Conservation (phyloP, 1,284 basidiomycete species). For the Hymenochaete sp. region DNA sequence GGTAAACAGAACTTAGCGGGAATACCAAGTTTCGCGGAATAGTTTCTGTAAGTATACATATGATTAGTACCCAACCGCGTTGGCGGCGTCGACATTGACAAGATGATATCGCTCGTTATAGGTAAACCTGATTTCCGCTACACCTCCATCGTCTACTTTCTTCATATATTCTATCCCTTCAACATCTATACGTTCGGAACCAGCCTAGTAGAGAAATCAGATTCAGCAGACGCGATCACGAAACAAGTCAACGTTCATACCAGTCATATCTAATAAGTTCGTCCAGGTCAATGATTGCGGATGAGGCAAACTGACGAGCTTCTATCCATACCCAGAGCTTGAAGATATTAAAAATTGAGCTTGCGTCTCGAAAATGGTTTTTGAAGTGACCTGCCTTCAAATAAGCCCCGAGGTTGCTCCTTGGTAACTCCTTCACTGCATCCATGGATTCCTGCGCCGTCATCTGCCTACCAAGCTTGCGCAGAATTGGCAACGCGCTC, state of each 20-base stretch:
- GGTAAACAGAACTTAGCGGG: too few relatives aligned
- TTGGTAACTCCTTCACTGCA: conserved; percentile 42
- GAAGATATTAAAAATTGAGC: conserved; percentile 3
- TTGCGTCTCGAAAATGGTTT: conserved; percentile 2
- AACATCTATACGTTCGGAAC: conserved; percentile 8
- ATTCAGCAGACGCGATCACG: background rate
- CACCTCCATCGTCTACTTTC: too few relatives aligned
- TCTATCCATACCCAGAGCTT: conserved; percentile 90
- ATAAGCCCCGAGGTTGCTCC: conserved; percentile 71
- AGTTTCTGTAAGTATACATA: too few relatives aligned
- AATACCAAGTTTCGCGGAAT: too few relatives aligned
- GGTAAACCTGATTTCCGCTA: too few relatives aligned
- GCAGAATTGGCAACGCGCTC: conserved; percentile 81
- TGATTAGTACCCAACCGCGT: too few relatives aligned
- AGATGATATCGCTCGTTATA: too few relatives aligned
- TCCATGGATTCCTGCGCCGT: conserved; percentile 63
- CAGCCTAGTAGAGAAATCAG: background rate
- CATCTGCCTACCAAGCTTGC: conserved; percentile 85
- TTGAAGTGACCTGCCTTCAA: conserved; percentile 58
- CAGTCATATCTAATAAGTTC: conserved; percentile 71
- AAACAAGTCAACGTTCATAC: conserved; percentile 34
- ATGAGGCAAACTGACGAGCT: conserved; percentile 75
- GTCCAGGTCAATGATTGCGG: conserved; percentile 69
- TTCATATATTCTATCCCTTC: too few relatives aligned
- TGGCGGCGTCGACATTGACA: too few relatives aligned